These are phyloP conservation scores for Mortierella sp. DNA, from an alignment of 371 early-diverging fungal species.

Conservation along the genomic window DNA sequence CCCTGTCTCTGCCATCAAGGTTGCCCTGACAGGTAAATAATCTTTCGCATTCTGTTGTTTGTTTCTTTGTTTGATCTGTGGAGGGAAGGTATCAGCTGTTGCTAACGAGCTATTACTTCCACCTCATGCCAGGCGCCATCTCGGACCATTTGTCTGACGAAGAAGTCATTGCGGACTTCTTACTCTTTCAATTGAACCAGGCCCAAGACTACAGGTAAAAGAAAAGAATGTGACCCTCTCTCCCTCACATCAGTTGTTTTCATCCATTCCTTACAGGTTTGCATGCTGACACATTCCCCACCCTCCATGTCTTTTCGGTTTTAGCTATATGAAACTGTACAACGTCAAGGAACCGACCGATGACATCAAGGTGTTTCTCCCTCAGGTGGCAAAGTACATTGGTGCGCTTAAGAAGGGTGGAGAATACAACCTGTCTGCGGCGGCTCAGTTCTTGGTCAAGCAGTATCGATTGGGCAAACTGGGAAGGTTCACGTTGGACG, in stretches of 20 bases:
- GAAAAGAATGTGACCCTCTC: too few species aligned
- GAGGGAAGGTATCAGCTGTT: too few species aligned
- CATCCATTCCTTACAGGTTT: too few species aligned
- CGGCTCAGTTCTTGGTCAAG: conserved; percentile 79
- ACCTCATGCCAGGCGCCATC: conserved; percentile 76
- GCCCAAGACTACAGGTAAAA: conserved; percentile 59
- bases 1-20: conserved; percentile 81
- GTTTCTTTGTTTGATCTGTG: background rate
- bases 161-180: conserved; percentile 87
- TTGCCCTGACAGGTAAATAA: conserved; percentile 87
- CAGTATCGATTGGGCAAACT: conserved; percentile 81
- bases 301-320: background rate
- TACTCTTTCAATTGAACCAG: conserved; percentile 86
- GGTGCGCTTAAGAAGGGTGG: conserved; percentile 87
- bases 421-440: conserved; percentile 70
- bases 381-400: conserved; percentile 75
- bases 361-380: conserved; percentile 70
- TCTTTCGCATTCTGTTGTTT: too few species aligned
- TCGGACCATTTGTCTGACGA: conserved; percentile 89
- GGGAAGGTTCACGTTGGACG: conserved; percentile 82
- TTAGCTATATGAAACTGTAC: conserved; percentile 62
- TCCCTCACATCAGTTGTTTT: too few species aligned
- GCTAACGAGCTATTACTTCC: background rate
- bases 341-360: conserved; percentile 75
- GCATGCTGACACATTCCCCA: background rate